phyloP scores from a whole-genome alignment of 352 stramenopile genomes.

The Pythium apleroticum region DNA sequence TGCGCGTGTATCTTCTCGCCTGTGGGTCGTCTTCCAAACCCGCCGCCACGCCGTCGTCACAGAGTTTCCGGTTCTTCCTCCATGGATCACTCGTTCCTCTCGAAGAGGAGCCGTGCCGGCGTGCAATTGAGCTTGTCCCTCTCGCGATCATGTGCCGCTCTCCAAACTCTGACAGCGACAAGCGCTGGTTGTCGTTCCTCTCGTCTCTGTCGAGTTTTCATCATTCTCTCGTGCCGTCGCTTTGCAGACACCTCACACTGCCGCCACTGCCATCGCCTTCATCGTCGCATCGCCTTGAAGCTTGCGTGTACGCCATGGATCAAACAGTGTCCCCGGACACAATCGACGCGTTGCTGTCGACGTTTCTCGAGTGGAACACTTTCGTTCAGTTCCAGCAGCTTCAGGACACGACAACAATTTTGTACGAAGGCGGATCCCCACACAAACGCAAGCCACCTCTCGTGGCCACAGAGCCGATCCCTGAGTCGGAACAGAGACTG shows the following conservation, averaged over 20 bases:
- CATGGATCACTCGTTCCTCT: not conserved
- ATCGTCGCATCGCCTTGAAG: not conserved
- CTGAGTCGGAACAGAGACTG: constrained; percentile 1
- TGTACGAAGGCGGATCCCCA: constrained; percentile 18
- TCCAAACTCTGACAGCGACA: not conserved
- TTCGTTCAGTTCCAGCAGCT: constrained; percentile 58
- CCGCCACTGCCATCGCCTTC: not conserved
- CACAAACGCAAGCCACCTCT: constrained; percentile 3
- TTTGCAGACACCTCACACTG: not conserved
- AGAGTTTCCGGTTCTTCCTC: constrained; percentile 18
- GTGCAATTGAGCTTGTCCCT: constrained; percentile 16
- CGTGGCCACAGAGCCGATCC: not conserved
- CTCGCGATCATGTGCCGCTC: constrained; percentile 11
- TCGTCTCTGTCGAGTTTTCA: constrained; percentile 2
- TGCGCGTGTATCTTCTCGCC: constrained; percentile 6
- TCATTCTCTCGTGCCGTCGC: not conserved
- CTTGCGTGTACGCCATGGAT: constrained; percentile 11
- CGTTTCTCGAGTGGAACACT: constrained; percentile 47
- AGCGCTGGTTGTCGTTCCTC: constrained; percentile 2
- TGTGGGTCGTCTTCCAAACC: not conserved
- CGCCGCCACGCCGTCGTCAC: not conserved
- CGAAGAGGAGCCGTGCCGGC: constrained; percentile 13
- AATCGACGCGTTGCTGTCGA: constrained; percentile 12
- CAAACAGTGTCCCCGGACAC: constrained; percentile 6
- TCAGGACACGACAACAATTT: constrained; percentile 39